Percentiles rank a stretch among this genome's conserved stretches.
phyloP scores from a whole-genome alignment of 257 asterid species.

The Knoxia roxburghii region DNA sequence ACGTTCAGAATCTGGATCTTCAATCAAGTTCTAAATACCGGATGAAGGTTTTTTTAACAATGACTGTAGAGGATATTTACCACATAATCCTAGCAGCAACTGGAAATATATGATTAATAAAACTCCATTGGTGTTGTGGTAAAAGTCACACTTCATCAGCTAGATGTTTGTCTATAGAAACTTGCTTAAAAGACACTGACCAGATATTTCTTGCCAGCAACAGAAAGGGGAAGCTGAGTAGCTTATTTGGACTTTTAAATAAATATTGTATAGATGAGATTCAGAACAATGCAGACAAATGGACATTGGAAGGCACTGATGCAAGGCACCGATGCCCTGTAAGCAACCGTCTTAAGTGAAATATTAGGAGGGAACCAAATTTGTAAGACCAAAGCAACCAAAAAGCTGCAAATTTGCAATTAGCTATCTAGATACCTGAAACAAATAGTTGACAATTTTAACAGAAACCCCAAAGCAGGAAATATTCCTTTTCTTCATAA shows the following conservation, averaged over 20 bases:
- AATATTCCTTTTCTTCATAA: background rate
- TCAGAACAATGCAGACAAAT: background rate
- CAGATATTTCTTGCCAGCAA: no score
- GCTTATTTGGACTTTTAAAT: background rate
- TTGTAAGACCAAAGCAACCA: background rate
- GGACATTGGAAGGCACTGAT: background rate
- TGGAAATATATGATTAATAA: no score
- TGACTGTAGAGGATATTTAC: no score
- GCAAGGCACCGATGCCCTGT: background rate
- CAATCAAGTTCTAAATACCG: no score
- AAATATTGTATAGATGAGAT: background rate
- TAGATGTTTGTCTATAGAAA: no score
- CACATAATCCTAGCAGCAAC: no score
- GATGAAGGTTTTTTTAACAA: no score
- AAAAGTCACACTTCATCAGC: no score
- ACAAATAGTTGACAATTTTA: background rate
- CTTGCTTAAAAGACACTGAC: no score
- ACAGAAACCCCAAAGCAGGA: background rate
- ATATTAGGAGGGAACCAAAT: background rate
- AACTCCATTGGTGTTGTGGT: no score
- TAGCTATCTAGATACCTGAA: background rate
- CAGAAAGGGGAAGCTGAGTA: background rate
- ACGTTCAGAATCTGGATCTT: no score
- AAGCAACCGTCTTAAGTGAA: background rate
- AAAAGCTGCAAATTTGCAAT: background rate